Evolutionary conservation across 1,284 basidiomycete genomes (phyloP).

Genomic region (Ceratobasidium papillatum): DNA sequence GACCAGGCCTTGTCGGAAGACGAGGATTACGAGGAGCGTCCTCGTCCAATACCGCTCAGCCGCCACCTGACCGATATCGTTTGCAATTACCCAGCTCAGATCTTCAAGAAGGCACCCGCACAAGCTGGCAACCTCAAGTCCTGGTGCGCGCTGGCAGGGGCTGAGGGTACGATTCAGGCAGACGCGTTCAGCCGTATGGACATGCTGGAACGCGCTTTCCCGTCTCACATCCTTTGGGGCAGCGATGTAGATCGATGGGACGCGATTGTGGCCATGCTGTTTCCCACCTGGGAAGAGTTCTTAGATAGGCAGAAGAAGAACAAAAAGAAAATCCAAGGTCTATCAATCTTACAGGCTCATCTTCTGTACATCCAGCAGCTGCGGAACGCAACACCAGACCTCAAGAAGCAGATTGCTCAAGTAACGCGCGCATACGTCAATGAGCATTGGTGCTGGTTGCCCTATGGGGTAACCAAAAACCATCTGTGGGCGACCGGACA

Average conservation of each 20-base stretch:
- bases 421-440: not conserved
- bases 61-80: not conserved
- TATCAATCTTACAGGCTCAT: not conserved
- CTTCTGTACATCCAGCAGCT: not conserved
- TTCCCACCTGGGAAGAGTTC: not conserved
- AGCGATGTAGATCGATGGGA: not conserved
- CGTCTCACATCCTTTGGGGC: not conserved
- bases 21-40: not conserved
- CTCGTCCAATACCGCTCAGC: not conserved
- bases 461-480: slow-evolving; percentile 2
- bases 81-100: slow-evolving; percentile 7
- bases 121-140: too few species aligned
- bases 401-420: not conserved
- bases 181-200: not conserved
- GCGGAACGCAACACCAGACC: not conserved
- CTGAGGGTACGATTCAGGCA: not conserved
- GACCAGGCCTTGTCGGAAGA: slow-evolving; percentile 10
- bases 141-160: not conserved
- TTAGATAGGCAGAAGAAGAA: not conserved
- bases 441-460: slow-evolving; percentile 15
- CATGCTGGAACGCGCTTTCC: not conserved
- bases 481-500: not conserved
- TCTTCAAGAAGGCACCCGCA: slow-evolving; percentile 28
- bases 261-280: not conserved
- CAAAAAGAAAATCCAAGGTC: not conserved